Base-by-base conservation (phyloP, 805 yeast genomes). In the Zygosaccharomyces lentus region DNA sequence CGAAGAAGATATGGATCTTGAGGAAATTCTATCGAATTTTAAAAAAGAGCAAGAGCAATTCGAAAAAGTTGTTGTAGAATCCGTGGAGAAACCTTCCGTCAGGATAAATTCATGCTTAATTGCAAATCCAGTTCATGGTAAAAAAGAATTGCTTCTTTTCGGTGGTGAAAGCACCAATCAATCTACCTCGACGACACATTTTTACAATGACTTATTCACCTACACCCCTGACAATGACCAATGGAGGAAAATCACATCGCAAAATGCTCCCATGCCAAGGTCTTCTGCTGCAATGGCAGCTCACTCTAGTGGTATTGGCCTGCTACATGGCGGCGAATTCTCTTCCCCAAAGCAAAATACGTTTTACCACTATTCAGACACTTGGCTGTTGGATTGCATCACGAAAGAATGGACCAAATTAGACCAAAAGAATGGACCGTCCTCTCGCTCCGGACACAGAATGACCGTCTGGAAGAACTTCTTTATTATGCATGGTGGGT, bases 281-380 rank as follows among this genome's bases (percentile, higher is more conserved):
- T 86, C 96, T 0, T 88, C 96, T 0, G 96, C 95, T 55, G 86
- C 96, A 1, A 86, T 90, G 87, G 82, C 90, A 51, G 83, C 87
- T 0, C 98, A 91, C 66, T 96, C 96, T 1, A 80, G 89, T 2
- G 98, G 98, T 9, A 71, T 90, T 2, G 76, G 87, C 23, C 64
- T 91, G 49, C 67, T 91, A 72, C 93, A 88, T 68, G 99, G 98
- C 41, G 99, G 99, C 58, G 99, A 91, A 67, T 91, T 93, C 57
- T 87, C 96, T 1, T 86, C 96, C 12, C 98, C 98, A 3, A 91
- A 91, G 58, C 99, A 91, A 65, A 80, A 87, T 41, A 88, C 96
- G 0, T 91, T 91, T 66, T 93, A 93, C 64, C 99, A 91, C 66
- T 91, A 87, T 64, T 91, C 96, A 13, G 99, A 91, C 61, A 84